These are phyloP conservation scores for Ophiostoma sp. DNA, from an alignment of 2,329 filamentous ascomycete genomes.

Conservation along the genomic window DNA sequence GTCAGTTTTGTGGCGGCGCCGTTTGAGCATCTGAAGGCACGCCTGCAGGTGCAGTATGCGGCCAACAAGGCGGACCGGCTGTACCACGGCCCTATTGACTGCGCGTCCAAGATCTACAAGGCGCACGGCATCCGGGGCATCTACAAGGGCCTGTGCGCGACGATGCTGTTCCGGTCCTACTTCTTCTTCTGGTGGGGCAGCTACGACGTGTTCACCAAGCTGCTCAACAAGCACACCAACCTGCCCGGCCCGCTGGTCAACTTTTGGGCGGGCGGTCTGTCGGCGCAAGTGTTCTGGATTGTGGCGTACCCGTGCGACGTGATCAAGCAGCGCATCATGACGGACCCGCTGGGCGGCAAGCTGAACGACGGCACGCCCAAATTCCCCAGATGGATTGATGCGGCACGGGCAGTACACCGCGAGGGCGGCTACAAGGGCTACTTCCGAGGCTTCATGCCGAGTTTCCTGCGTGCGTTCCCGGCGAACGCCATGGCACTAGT, in stretches of 20 bases:
- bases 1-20: constrained; percentile 91
- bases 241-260: constrained; percentile 78
- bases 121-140: constrained; percentile 72
- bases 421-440: constrained; percentile 76
- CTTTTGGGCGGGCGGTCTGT: constrained; percentile 94
- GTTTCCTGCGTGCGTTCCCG: constrained; percentile 88
- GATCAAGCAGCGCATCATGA: constrained; percentile 96
- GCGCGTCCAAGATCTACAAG: constrained; percentile 62
- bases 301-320: constrained; percentile 89
- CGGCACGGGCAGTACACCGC: constrained; percentile 67
- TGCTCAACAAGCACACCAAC: constrained; percentile 59
- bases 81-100: constrained; percentile 86
- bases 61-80: constrained; percentile 69
- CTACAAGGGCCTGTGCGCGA: constrained; percentile 80
- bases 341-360: constrained; percentile 72
- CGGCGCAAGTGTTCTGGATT: constrained; percentile 91
- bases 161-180: constrained; percentile 80
- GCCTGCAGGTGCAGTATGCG: constrained; percentile 90
- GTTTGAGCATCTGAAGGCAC: constrained; percentile 90
- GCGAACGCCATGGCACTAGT: constrained; percentile 92
- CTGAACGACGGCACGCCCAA: constrained; percentile 61
- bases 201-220: constrained; percentile 76
- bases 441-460: constrained; percentile 90
- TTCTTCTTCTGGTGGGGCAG: constrained; percentile 99
- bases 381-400: constrained; percentile 74